phyloP scores from a whole-genome alignment of 2,329 filamentous ascomycete genomes.

The Talaromyces piceae region DNA sequence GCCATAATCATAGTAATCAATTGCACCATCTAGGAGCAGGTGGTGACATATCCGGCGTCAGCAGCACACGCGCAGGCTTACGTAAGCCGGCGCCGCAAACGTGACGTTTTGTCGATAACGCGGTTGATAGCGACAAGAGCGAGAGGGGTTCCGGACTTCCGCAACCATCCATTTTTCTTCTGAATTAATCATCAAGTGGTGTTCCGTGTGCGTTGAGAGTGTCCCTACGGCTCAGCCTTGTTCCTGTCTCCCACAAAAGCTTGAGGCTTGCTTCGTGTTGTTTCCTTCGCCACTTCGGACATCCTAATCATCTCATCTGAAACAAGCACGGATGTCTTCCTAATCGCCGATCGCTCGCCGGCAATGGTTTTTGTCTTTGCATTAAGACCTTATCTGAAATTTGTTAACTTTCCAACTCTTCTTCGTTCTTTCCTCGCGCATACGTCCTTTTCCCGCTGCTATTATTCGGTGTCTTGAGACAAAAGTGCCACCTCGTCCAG shows the following conservation, averaged over 20 bases:
- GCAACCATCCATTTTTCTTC: neutral
- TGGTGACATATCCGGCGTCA: too few relatives aligned
- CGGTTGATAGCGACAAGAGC: neutral
- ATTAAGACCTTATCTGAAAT: neutral
- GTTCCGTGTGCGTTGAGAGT: too few relatives aligned
- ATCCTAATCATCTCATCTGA: constrained; percentile 7
- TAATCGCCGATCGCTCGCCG: constrained; percentile 1
- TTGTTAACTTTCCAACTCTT: neutral
- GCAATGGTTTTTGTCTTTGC: neutral
- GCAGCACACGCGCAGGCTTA: neutral
- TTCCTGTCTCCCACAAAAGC: neutral
- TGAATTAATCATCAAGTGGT: neutral
- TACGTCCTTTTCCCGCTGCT: neutral
- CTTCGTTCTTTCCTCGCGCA: constrained; percentile 1
- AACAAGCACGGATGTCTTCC: constrained; percentile 13
- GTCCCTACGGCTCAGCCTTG: neutral
- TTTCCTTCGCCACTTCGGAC: constrained; percentile 4
- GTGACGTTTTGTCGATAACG: neutral
- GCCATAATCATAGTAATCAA: too few relatives aligned
- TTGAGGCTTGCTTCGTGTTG: neutral
- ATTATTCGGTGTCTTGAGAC: neutral
- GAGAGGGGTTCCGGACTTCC: neutral
- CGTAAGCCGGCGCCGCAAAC: neutral
- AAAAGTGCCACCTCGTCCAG: neutral
- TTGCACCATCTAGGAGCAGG: neutral